Evolutionary conservation across 345 rosid genomes (phyloP).

Genomic region (Dovyalis caffra): DNA sequence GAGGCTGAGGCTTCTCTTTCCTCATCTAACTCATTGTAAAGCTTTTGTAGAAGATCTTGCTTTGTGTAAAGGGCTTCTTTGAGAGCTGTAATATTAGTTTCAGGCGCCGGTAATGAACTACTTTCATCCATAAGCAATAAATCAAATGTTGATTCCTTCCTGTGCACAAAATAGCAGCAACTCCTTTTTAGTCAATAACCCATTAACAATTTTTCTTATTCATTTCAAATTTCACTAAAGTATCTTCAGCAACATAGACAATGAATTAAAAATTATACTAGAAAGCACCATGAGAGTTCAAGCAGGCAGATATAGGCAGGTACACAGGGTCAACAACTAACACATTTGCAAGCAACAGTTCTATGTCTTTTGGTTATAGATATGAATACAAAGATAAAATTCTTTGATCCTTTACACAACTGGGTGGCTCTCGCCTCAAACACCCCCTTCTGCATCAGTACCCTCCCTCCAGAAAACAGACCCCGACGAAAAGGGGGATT

Average conservation of each 20-base stretch:
- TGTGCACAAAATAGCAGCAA: background rate
- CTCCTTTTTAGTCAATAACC: conserved; percentile 7
- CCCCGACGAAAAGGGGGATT: background rate
- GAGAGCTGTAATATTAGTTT: conserved; percentile 37
- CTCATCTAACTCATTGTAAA: conserved; percentile 61
- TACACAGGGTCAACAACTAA: background rate
- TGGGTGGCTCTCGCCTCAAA: background rate
- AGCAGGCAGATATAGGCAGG: background rate
- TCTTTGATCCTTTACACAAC: background rate
- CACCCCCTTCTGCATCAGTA: background rate
- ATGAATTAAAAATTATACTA: background rate
- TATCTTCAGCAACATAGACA: background rate
- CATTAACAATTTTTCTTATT: background rate
- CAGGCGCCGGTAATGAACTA: conserved; percentile 29
- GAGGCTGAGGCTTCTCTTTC: conserved; percentile 83
- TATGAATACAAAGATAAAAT: background rate
- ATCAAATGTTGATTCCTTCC: background rate
- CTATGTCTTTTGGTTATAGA: no score
- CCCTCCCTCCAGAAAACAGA: background rate
- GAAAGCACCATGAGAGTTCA: background rate
- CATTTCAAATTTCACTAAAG: background rate
- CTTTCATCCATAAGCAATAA: conserved; percentile 42
- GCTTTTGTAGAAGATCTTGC: conserved; percentile 77
- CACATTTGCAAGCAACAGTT: background rate
- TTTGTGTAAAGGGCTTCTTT: conserved; percentile 65